These are phyloP conservation scores for Aureobasidium sp. DNA, from an alignment of 2,329 filamentous ascomycete species.

Conservation along the genomic window DNA sequence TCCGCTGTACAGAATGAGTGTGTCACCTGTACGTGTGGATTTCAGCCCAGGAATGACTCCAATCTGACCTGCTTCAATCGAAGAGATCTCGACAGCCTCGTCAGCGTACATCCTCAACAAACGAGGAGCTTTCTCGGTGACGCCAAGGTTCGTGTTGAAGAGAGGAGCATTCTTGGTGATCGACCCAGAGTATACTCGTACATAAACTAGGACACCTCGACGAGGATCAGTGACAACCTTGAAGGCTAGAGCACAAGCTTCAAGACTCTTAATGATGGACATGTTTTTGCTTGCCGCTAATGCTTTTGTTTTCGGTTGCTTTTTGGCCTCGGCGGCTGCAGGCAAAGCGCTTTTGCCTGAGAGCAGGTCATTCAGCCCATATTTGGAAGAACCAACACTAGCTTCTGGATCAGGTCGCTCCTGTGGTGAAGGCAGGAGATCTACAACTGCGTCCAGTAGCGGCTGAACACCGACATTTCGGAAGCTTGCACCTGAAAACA, in stretches of 20 bases:
- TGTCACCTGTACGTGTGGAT: slow-evolving; percentile 87
- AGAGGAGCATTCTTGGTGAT: slow-evolving; percentile 66
- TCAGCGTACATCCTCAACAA: slow-evolving; percentile 86
- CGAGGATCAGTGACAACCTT: slow-evolving; percentile 88
- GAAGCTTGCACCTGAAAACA: slow-evolving; percentile 89
- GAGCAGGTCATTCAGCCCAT: slow-evolving; percentile 45
- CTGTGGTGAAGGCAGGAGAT: slow-evolving; percentile 75
- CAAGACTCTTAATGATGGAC: slow-evolving; percentile 52
- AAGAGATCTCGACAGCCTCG: slow-evolving; percentile 75
- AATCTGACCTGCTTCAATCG: slow-evolving; percentile 80
- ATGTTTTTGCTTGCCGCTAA: slow-evolving; percentile 20
- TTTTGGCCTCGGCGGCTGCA: slow-evolving; percentile 13
- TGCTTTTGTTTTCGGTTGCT: slow-evolving; percentile 18
- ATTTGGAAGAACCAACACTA: slow-evolving; percentile 51
- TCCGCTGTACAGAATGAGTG: slow-evolving; percentile 67
- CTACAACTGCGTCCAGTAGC: slow-evolving; percentile 77
- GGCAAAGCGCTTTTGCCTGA: slow-evolving; percentile 29
- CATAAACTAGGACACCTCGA: slow-evolving; percentile 81
- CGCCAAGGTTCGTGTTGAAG: slow-evolving; percentile 79
- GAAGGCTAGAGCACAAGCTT: slow-evolving; percentile 67
- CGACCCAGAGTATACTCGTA: slow-evolving; percentile 82
- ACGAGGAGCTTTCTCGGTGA: slow-evolving; percentile 72
- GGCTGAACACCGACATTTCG: slow-evolving; percentile 91
- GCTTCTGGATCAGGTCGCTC: slow-evolving; percentile 77
- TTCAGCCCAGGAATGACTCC: slow-evolving; percentile 89